Evolutionary conservation across 2,329 filamentous ascomycete species (phyloP), one percentile per base, ranked within the genome.

Genomic region (Periconia digitata): DNA sequence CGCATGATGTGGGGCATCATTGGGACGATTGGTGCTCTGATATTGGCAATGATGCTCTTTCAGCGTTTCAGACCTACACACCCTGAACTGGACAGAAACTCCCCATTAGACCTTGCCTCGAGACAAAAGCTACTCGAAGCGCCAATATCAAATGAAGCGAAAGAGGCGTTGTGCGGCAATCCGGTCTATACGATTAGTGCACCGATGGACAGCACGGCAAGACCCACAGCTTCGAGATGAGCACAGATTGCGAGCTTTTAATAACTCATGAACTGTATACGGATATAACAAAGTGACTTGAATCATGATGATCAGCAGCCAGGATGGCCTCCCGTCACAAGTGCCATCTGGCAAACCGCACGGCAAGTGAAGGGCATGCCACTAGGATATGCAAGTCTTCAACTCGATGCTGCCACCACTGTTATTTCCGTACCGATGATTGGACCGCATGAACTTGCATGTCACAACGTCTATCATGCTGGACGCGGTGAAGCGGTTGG

Each of bases 1-100:
- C 82, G 80, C 55, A 76, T 81, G 17, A 72, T 87, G 40, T 89
- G 85, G 84, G 77, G 83, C 34, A 76, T 84, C 52, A 50, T 80
- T 74, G 18, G 65, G 76, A 36, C 66, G 74, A 15, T 75, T 32
- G 27, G 83, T 29, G 27, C 64, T 74, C 4, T 74, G 35, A 49
- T 86, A 29, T 56, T 81, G 2, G 50, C 82, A 16, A 51, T 79
- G 3, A 66, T 82, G 7, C 46, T 71, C 24, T 64, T 72, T 35
- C 62, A 69, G 40, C 64, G 69, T 8, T 51, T 69, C 21, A 64
- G 53, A 38, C 58, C 64, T 1, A 50, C 51, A 2, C 44, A 62
- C 10, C 20, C 39, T 13, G 38, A 43, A 8, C 27, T 48, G 7
- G 23, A 54, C 15, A 47, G 47, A 1, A 53, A 56, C 10, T 45